Base-by-base conservation (phyloP, 306 rosid genomes). In the Sechiopsis laciniata region DNA sequence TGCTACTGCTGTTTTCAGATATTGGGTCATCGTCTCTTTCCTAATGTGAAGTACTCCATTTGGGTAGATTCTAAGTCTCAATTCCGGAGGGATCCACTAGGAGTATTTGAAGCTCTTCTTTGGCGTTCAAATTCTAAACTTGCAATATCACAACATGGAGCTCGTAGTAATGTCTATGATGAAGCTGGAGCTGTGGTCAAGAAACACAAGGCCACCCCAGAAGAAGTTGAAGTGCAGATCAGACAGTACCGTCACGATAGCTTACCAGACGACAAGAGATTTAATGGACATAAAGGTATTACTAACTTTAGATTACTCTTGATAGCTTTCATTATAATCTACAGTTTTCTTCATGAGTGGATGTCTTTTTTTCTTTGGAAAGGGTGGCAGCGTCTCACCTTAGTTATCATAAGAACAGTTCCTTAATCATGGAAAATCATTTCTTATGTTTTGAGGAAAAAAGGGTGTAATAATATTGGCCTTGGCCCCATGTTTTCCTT, bases 21-120 rank as follows among this genome's bases (percentile, higher is more conserved):
- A 96, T 79, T 94, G 82, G 86, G 87, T 26, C 99, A 94, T 84
- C 96, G 95, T 26, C 95, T 94, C 81, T 94, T 94, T 78, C 97
- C 99, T 69, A 81, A 82, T 80, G 89, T 95, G 55, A 88, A 89
- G 78, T 90, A 89, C 88, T 94, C 97, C 62, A 88, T 94, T 75
- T 94, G 97, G 97, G 97, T 94, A 51, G 99, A 94, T 75, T 91
- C 99, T 10, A 91, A 94, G 83, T 89, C 97, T 82, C 99, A 90
- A 72, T 94, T 94, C 76, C 82, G 99, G 78, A 94, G 97, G 82
- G 99, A 91, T 63, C 97, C 99, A 42, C 76, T 91, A 75, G 96
- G 99, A 73, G 99, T 94, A 81, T 69, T 94, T 15, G 96, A 94
- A 85, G 88, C 86, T 26, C 96, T 91, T 61, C 96, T 94, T 78